phyloP scores from a whole-genome alignment of 345 rosid genomes.

The Passiflora organensis region DNA sequence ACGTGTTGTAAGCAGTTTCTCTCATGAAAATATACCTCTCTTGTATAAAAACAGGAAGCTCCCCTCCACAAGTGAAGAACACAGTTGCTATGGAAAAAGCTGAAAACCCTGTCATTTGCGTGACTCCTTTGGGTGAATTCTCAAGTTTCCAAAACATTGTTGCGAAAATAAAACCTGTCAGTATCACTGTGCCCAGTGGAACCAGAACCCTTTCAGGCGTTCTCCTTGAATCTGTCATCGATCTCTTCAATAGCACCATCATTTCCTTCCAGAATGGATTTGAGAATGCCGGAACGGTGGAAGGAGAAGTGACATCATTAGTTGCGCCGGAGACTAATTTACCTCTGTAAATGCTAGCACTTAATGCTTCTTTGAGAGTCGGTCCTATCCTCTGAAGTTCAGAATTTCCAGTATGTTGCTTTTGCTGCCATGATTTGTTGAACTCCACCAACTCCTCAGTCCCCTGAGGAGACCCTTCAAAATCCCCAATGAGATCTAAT shows the following conservation, averaged over 20 bases:
- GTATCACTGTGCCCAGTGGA: slow-evolving; percentile 64
- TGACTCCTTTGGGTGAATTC: slow-evolving; percentile 80
- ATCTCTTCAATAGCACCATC: slow-evolving; percentile 55
- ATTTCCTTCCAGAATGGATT: slow-evolving; percentile 86
- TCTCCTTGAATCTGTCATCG: slow-evolving; percentile 55
- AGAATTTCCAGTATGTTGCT: slow-evolving; percentile 34
- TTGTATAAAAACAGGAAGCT: slow-evolving; percentile 87
- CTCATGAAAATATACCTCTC: slow-evolving; percentile 97
- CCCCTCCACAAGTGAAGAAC: slow-evolving; percentile 92
- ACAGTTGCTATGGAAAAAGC: slow-evolving; percentile 98
- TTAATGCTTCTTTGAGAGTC: slow-evolving; percentile 83
- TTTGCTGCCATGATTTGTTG: slow-evolving; percentile 68
- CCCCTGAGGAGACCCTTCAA: slow-evolving; percentile 82
- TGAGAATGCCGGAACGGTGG: slow-evolving; percentile 76
- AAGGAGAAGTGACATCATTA: slow-evolving; percentile 22
- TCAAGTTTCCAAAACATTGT: slow-evolving; percentile 88
- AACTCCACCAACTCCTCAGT: slow-evolving; percentile 73
- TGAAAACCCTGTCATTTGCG: slow-evolving; percentile 78
- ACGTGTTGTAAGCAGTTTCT: slow-evolving; percentile 86
- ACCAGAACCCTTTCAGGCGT: slow-evolving; percentile 78
- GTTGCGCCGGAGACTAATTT: slow-evolving; percentile 75
- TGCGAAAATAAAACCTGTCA: slow-evolving; percentile 87
- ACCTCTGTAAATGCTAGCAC: slow-evolving; percentile 82
- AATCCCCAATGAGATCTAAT: slow-evolving; percentile 72
- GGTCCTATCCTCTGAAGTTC: slow-evolving; percentile 38